Evolutionary conservation across 73 alveolate species (phyloP).

Genomic region (Paramecium caudatum): DNA sequence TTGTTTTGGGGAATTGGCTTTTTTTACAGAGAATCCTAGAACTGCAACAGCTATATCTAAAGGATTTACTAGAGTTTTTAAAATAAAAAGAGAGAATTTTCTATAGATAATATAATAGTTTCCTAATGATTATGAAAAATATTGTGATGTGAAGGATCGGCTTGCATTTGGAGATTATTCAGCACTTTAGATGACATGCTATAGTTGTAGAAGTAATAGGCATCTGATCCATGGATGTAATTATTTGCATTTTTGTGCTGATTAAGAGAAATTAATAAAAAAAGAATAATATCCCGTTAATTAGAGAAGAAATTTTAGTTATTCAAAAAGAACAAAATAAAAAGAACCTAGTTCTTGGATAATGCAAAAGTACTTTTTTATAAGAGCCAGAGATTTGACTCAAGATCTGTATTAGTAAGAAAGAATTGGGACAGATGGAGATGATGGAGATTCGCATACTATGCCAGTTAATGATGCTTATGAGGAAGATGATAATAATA

Average conservation of each 20-base stretch:
- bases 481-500: background rate
- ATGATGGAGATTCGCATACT: conserved; percentile 47
- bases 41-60: conserved; percentile 83
- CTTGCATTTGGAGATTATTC: conserved; percentile 70
- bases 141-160: conserved; percentile 74
- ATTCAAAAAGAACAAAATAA: background rate
- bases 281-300: conserved; percentile 38
- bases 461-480: conserved; percentile 4
- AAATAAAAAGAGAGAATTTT: conserved; percentile 78
- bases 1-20: conserved; percentile 89
- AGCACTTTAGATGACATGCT: conserved; percentile 78
- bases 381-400: background rate
- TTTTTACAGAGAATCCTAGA: conserved; percentile 88
- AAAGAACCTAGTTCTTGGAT: background rate
- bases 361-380: background rate
- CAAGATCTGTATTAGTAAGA: background rate
- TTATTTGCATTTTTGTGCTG: conserved; percentile 60
- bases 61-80: conserved; percentile 85
- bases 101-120: conserved; percentile 65
- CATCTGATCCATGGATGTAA: conserved; percentile 77
- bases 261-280: conserved; percentile 3
- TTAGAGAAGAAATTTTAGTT: background rate
- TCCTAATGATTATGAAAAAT: conserved; percentile 81
- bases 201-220: conserved; percentile 83
- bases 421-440: conserved; percentile 3